Base-by-base conservation (phyloP, 2,329 filamentous ascomycete genomes). In the Malbranchea zuffiana region DNA sequence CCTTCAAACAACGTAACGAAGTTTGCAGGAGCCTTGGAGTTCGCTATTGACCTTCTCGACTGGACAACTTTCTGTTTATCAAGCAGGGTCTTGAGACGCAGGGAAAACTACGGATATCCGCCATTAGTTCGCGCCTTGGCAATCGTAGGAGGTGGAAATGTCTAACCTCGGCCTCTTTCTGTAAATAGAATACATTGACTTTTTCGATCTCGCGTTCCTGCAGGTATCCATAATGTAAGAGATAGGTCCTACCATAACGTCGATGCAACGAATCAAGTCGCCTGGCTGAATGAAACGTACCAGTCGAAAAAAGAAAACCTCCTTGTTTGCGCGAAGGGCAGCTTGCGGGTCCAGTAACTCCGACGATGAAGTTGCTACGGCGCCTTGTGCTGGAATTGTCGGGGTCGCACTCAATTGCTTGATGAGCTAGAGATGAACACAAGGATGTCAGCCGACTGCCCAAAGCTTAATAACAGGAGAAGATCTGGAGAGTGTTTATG, bases 181-280 rank as follows among this genome's bases (percentile, higher is more conserved):
- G 90, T 23, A 96, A 65, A 58, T 98, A 98, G 61, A 95, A 95
- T 10, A 78, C 84, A 62, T 98, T 98, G 62, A 98, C 90, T 61
- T 96, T 98, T 62, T 96, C 90, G 38, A 98, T 75, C 61, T 98
- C 90, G 51, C 90, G 80, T 71, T 98, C 90, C 86, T 94, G 57
- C 43, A 26, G 1, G 16, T 20, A 13, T 29, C 23, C 6, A 11
- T 18, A 37, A 11, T n/a, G n/a, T 25, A n/a, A 25, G 18, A 19
- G 12, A 17, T 7, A n/a, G n/a, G n/a, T n/a, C n/a, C n/a, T n/a
- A n/a, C n/a, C n/a, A n/a, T n/a, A n/a, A n/a, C n/a, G n/a, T 15
- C 6, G 12, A 10, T 13, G n/a, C 31, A n/a, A n/a, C 17, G 24
- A 8, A 30, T 7, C 23, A 12, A 7, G 6, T 18, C 13, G n/a